Base-by-base conservation (phyloP, 805 yeast genomes). In the Komagataella pastoris region DNA sequence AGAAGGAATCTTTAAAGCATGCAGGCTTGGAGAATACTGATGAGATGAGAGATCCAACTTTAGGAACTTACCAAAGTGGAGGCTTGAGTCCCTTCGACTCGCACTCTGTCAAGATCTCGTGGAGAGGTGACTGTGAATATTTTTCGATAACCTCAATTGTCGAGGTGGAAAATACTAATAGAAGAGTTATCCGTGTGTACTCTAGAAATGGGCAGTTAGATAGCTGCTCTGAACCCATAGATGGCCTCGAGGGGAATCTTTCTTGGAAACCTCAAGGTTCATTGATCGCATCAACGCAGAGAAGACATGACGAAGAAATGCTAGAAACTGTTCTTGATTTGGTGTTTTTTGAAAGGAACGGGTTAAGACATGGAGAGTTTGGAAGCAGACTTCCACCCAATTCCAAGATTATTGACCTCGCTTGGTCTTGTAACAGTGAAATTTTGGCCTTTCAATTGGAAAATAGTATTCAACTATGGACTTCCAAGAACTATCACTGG, bases 111-210 rank as follows among this genome's bases (percentile, higher is more conserved):
- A 65, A 68, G 47, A 75, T 93, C 17, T 81, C 96, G 46, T 93
- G 99, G 99, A 79, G 99, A 61, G 97, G 97, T 14, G 99, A 93
- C 63, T 85, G 96, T 60, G 90, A 86, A 56, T 89, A 68, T 61
- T 83, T 93, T 58, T 79, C 85, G 1, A 71, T 93, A 1, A 76
- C 83, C 19, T 71, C 84, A 0, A 66, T 81, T 36, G 95, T 85
- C 58, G 69, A 71, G 8, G 63, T 71, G 2, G 71, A 65, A 12
- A 64, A 65, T 7, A 63, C 66, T 14, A 67, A 70, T 47, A 74
- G 96, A 63, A 77, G 99, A 65, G 90, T 84, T 14, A 71, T 93
- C 36, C 74, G 98, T 59, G 90, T 93, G 1, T 91, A 83, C 64
- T 74, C 79, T 24, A 76, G 97, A 56, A 85, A 84, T 51, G 76